phyloP scores from a whole-genome alignment of 2,329 filamentous ascomycete species.

The Pyrenophora seminiperda region DNA sequence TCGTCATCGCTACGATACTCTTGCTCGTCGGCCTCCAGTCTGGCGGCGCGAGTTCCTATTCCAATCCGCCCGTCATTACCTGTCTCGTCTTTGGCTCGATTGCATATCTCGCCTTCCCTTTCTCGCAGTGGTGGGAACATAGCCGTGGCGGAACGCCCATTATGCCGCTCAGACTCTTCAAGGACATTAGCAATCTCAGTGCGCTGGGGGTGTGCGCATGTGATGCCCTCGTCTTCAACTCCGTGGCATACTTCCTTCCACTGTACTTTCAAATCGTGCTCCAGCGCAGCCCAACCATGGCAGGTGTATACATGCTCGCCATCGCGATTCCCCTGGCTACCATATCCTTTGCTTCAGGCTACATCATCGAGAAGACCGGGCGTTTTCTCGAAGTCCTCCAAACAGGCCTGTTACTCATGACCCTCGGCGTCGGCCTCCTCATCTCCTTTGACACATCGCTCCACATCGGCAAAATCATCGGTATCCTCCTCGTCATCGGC shows the following conservation, averaged over 20 bases:
- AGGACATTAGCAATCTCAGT: constrained; percentile 60
- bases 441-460: constrained; percentile 26
- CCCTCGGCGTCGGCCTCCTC: constrained; percentile 42
- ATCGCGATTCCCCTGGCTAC: constrained; percentile 56
- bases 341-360: constrained; percentile 53
- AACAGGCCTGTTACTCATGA: constrained; percentile 40
- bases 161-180: constrained; percentile 72
- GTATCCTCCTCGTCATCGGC: constrained; percentile 57
- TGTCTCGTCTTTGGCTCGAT: constrained; percentile 56
- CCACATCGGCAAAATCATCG: constrained; percentile 47
- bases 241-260: constrained; percentile 71
- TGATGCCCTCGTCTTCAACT: constrained; percentile 66
- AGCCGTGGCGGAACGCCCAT: constrained; percentile 66
- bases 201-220: constrained; percentile 57
- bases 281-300: constrained; percentile 62
- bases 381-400: constrained; percentile 48
- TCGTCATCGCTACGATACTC: constrained; percentile 56
- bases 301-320: constrained; percentile 65
- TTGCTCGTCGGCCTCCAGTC: constrained; percentile 60
- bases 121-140: constrained; percentile 68
- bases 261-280: constrained; percentile 75
- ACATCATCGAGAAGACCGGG: constrained; percentile 53
- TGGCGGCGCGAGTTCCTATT: constrained; percentile 57
- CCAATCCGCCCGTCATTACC: constrained; percentile 56
- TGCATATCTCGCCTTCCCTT: constrained; percentile 57